Base-by-base conservation (phyloP, 2,329 filamentous ascomycete genomes). In the Alternaria burnsii region DNA sequence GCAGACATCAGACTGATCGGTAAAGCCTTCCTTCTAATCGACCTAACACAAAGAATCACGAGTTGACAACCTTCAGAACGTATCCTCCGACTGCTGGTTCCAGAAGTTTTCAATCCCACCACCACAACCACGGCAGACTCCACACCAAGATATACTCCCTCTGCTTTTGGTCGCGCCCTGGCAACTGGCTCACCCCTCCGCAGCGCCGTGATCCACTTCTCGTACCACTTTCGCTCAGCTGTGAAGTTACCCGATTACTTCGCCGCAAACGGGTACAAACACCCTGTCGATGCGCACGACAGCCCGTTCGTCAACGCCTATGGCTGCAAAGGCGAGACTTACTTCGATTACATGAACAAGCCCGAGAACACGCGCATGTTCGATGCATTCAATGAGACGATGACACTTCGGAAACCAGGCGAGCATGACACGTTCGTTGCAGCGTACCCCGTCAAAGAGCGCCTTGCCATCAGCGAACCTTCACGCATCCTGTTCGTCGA, bases 351-450 rank as follows among this genome's bases (percentile, higher is more conserved):
- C 64, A 36, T 79, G 5, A 41, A 41, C 12, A 43, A 20, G 9
- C 56, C 43, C 3, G 58, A 65, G 4, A 61, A 72, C 2, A 69
- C 68, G 2, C 51, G 38, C 2, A 44, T 60, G 3, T 66, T 68
- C 28, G 28, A 58, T 12, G 71, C 62, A 1, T 78, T 77, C 62
- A 77, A 78, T 55, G 55, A 52, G 1, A 64, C 65, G 1, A 77
- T 78, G 75, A 62, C 40, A 10, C 38, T 68, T 38, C 50, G 54
- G 24, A 50, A 48, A 28, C 44, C 44, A 48, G 44, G 44, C 20
- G 46, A 58, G 34, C 11, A 40, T n/a, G 26, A 56, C 40, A 62
- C 26, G 1, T 73, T 67, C 34, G 63, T 61, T 7, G 47, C 56
- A 2, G 41, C 57, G 18, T 72, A 66, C 40, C 68, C 69, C 2